Percentiles rank a stretch among this genome's conserved stretches.
These are phyloP conservation scores for Suhomyces chickasaworum DNA, from an alignment of 1,139 yeast species.

Conservation along the genomic window DNA sequence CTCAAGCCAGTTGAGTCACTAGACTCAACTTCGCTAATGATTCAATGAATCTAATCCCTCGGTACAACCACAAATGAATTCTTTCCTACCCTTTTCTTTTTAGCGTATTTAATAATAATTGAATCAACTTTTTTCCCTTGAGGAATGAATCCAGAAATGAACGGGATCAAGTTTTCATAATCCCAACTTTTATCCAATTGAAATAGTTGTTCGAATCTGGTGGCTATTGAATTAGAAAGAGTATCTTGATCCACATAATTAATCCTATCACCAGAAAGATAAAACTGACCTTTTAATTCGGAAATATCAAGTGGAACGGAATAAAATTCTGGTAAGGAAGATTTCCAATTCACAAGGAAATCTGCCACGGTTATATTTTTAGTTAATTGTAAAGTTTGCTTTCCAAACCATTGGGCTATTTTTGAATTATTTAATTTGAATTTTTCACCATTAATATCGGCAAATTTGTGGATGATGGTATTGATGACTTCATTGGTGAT, in stretches of 20 bases:
- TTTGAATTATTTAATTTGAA: constrained; percentile 40
- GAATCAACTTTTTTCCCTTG: constrained; percentile 64
- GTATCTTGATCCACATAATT: constrained; percentile 51
- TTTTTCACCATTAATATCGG: constrained; percentile 16
- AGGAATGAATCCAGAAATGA: constrained; percentile 56
- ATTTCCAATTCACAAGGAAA: constrained; percentile 63
- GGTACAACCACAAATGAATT: constrained; percentile 24
- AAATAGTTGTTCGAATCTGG: constrained; percentile 65
- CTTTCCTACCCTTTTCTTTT: constrained; percentile 60
- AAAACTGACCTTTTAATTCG: constrained; percentile 57
- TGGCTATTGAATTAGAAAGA: constrained; percentile 53
- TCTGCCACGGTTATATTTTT: constrained; percentile 36
- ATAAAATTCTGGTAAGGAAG: constrained; percentile 65
- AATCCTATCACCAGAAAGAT: constrained; percentile 49
- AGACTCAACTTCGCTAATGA: background rate
- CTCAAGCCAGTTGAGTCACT: background rate
- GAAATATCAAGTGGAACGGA: constrained; percentile 56
- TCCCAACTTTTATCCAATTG: constrained; percentile 67
- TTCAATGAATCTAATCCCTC: background rate
- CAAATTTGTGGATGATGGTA: constrained; percentile 51
- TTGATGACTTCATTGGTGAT: constrained; percentile 38
- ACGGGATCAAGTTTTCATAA: constrained; percentile 71
- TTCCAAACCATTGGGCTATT: constrained; percentile 63
- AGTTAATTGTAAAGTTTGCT: constrained; percentile 48
- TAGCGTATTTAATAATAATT: constrained; percentile 75